Percentiles rank a stretch among this genome's conserved stretches.
phyloP scores from a whole-genome alignment of 179 eudicot genomes.

The Spergularia azorica region DNA sequence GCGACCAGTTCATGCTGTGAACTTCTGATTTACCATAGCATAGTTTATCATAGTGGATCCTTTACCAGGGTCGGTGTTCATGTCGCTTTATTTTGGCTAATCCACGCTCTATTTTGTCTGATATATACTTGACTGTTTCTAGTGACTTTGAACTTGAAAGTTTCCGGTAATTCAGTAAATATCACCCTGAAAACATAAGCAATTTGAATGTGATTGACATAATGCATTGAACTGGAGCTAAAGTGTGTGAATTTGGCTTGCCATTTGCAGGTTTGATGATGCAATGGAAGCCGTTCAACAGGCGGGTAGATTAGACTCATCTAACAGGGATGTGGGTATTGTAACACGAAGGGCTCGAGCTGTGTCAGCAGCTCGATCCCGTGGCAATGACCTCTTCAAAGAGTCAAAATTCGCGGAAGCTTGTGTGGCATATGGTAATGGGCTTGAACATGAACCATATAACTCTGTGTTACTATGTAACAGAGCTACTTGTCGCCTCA shows the following conservation, averaged over 20 bases:
- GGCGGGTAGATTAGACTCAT: conserved; percentile 40
- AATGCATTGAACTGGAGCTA: not conserved
- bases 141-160: not conserved
- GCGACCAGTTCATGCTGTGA: conserved; percentile 6
- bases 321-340: conserved; percentile 37
- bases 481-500: conserved; percentile 48
- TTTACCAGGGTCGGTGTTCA: not conserved
- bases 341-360: conserved; percentile 43
- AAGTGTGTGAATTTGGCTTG: conserved; percentile 12
- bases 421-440: conserved; percentile 46
- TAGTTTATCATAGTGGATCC: not conserved
- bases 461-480: conserved; percentile 48
- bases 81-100: not conserved
- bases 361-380: conserved; percentile 37
- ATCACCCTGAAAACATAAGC: not conserved
- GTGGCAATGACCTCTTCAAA: conserved; percentile 44
- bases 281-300: conserved; percentile 39
- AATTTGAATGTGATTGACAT: not conserved
- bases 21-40: conserved; percentile 6
- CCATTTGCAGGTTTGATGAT: conserved; percentile 43
- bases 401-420: conserved; percentile 42
- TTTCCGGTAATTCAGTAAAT: not conserved
- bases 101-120: not conserved
- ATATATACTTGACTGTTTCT: not conserved
- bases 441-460: conserved; percentile 50